Evolutionary conservation across 1,139 yeast genomes (phyloP).

Genomic region (Lodderomyces pseudojiufengensis): DNA sequence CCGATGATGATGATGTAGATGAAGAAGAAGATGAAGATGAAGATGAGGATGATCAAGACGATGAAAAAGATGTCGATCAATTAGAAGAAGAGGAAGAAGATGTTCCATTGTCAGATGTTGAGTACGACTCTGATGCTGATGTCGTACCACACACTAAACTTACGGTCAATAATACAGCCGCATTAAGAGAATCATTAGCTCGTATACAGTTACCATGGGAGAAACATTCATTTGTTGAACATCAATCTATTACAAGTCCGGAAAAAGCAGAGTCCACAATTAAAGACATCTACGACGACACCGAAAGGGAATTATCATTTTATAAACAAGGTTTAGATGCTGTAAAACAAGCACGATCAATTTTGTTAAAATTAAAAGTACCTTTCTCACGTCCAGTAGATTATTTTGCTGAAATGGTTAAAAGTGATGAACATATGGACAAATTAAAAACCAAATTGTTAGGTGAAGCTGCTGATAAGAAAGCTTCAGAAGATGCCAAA

Average conservation of each 20-base stretch:
- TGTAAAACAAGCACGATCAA: slow-evolving; percentile 66
- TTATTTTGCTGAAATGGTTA: slow-evolving; percentile 98
- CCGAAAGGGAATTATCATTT: slow-evolving; percentile 67
- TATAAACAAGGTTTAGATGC: slow-evolving; percentile 93
- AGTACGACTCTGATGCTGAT: slow-evolving; percentile 81
- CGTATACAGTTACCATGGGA: slow-evolving; percentile 71
- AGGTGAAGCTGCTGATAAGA: slow-evolving; percentile 84
- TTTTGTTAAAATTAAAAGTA: slow-evolving; percentile 62
- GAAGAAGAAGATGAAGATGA: slow-evolving; percentile 39
- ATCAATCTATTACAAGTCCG: slow-evolving; percentile 66
- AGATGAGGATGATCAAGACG: slow-evolving; percentile 44
- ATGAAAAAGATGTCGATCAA: slow-evolving; percentile 42
- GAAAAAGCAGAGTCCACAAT: slow-evolving; percentile 60
- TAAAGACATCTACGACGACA: slow-evolving; percentile 91
- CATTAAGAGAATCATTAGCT: slow-evolving; percentile 63
- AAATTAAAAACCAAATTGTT: slow-evolving; percentile 78
- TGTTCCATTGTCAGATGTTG: slow-evolving; percentile 74
- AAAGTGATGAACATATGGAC: slow-evolving; percentile 98
- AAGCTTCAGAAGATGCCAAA: slow-evolving; percentile 90
- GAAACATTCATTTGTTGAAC: slow-evolving; percentile 73
- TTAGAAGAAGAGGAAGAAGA: slow-evolving; percentile 54
- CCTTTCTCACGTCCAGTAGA: slow-evolving; percentile 93
- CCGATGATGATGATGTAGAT: slow-evolving; percentile 24
- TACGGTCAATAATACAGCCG: slow-evolving; percentile 71
- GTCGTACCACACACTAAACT: slow-evolving; percentile 86